Evolutionary conservation across 1,284 basidiomycete species (phyloP), one percentile per base, ranked within the genome.

Genomic region (Fomitopsis palustris): DNA sequence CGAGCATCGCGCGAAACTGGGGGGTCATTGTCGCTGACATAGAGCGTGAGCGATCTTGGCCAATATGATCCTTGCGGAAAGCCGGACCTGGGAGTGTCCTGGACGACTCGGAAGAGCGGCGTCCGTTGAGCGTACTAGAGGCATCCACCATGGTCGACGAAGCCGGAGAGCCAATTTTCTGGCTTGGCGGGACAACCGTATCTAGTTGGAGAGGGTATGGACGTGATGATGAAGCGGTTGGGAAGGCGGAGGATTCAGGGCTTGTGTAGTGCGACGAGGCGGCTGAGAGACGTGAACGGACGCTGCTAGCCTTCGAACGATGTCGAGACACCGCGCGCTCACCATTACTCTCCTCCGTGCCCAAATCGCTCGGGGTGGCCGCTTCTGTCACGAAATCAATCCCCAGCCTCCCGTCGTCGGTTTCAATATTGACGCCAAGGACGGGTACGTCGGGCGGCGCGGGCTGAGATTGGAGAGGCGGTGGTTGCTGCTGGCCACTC

Each of bases 11-110:
- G 43, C 71, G 71, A 31, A 69, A 65, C 37, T 74, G 75, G 0
- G 74, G 65, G 4, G 76, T 73, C 12, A 81, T 75, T n/a, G 84
- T 77, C 25, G 86, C 82, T 45, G 88, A 89, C 79, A 92, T 84
- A 55, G 88, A 91, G 73, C 90, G 80, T 43, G 89, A 77, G 49
- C 90, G 84, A 73, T 92, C 89, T 64, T 87, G 84, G 3, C 73
- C 65, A 6, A 75, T 70, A 58, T 83, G 83, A 64, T 88, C 85
- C 55, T 84, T 81, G 61, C 84, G 83, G 61, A 72, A 72, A 6
- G 61, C 67, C 60, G 77, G 75, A 64, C 69, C 77, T 33, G 82
- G 79, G 21, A 81, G 71, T 0, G 81, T 81, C 60, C 79, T 79
- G 17, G 76, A 64, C 12, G 84, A 85, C 56, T 87, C 85, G 12